These are phyloP conservation scores for Corylus avellana DNA, from an alignment of 306 rosid genomes.

Conservation along the genomic window DNA sequence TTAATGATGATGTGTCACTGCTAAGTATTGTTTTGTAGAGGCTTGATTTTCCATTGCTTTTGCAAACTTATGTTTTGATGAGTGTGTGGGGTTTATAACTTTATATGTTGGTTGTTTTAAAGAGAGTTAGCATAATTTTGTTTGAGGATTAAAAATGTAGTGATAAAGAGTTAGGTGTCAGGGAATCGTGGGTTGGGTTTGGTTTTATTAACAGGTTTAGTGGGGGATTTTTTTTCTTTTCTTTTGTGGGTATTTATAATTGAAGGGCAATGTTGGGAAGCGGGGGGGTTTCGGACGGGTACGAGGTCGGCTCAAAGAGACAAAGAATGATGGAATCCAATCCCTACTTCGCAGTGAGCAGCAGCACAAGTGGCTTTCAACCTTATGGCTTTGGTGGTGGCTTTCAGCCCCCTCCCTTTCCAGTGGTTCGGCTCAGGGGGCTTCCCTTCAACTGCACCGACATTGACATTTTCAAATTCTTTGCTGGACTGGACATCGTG, in stretches of 20 bases:
- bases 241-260: constrained; percentile 73
- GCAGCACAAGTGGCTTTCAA: constrained; percentile 63
- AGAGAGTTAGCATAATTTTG: constrained; percentile 3
- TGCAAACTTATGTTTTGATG: background rate
- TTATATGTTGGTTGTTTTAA: background rate
- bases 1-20: background rate
- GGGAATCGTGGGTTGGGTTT: constrained; percentile 86
- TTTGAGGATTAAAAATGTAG: constrained; percentile 30
- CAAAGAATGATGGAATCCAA: constrained; percentile 99
- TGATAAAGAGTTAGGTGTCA: constrained; percentile 55
- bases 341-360: constrained; percentile 99
- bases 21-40: background rate
- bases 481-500: constrained; percentile 90
- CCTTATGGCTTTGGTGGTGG: constrained; percentile 49
- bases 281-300: constrained; percentile 99
- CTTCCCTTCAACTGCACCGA: constrained; percentile 96
- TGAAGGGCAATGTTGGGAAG: constrained; percentile 99
- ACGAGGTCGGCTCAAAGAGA: constrained; percentile 99
- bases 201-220: constrained; percentile 96
- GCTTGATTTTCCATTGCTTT: background rate
- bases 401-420: constrained; percentile 61
- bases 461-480: constrained; percentile 91
- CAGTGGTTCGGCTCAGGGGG: constrained; percentile 97
- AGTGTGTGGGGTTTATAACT: background rate
- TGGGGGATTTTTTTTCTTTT: constrained; percentile 71